Base-by-base conservation (phyloP, 148 eudicot genomes). In the Vaccinium myrtillus region DNA sequence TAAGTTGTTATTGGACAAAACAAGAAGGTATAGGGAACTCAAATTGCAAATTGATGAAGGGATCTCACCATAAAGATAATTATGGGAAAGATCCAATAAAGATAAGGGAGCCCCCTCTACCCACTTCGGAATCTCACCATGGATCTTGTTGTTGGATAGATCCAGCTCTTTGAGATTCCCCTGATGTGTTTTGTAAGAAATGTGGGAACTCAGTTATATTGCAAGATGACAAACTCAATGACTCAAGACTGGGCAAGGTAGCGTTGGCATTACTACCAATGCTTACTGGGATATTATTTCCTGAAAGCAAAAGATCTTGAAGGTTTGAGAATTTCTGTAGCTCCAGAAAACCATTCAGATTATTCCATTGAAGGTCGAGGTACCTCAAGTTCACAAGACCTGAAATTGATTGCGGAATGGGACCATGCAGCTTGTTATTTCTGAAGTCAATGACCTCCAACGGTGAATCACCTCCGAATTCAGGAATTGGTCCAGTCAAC, bases 31-130 rank as follows among this genome's bases (percentile, higher is more conserved):
- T 46, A 86, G 85, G 75, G 82, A 54, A 8, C 55, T 63, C 76
- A 87, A 2, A 36, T 56, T 77, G 55, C 93, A 85, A 21, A 90
- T 19, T 1, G 75, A 71, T 43, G 27, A 43, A 4, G 95, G 92
- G 49, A 92, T 83, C 43, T 87, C 85, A 36, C 95, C 93, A 0
- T 83, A 85, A 10, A 83, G 77, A 21, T 74, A 56, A 75, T 83
- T 75, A 73, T 79, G 25, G 11, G 12, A 46, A 11, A 84, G 75
- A n/a, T 84, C 48, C 3, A 77, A 16, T 46, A 10, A 2, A 8
- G 1, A 0, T 16, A 16, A 56, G 61, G 21, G 3, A 56, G 61
- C 1, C 61, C 19, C 61, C 61, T 56, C 6, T 5, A 56, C 61
- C 61, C 61, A 56, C 19, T 56, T 56, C 1, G 59, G 59, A 55